Percentiles rank a stretch among this genome's conserved stretches.
Evolutionary conservation across 176 grass and related monocot species (phyloP).

Genomic region (Paspalum vaginatum): DNA sequence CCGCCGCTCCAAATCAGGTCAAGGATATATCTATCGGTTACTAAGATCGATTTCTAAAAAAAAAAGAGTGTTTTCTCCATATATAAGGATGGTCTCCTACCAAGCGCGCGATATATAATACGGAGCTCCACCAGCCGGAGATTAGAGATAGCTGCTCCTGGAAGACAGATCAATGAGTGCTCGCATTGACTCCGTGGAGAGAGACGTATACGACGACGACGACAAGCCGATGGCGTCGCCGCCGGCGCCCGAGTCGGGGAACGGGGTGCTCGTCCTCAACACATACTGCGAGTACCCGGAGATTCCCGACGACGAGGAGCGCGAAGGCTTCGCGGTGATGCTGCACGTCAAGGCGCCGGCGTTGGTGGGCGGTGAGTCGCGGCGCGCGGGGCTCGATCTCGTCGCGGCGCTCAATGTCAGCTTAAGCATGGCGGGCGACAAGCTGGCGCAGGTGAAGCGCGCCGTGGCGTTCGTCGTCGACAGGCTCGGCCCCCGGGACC

Average conservation of each 20-base stretch:
- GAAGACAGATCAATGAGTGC: too few relatives aligned
- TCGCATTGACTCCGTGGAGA: neutral
- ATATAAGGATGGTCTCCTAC: too few relatives aligned
- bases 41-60: too few relatives aligned
- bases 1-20: too few relatives aligned
- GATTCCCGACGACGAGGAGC: neutral
- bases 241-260: neutral
- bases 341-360: slow-evolving; percentile 42
- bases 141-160: too few relatives aligned
- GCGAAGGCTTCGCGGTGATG: neutral
- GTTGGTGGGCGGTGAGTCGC: neutral
- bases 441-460: slow-evolving; percentile 48
- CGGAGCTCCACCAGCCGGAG: too few relatives aligned
- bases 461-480: neutral
- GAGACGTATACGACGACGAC: neutral
- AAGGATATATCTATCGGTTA: too few relatives aligned
- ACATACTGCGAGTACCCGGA: neutral
- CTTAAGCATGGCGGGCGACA: slow-evolving; percentile 72
- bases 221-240: neutral
- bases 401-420: slow-evolving; percentile 77
- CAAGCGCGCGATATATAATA: too few relatives aligned
- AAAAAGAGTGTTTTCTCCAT: too few relatives aligned
- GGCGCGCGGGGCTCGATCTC: slow-evolving; percentile 57
- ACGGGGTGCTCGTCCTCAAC: neutral
- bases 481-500: neutral